Conservation (phyloP, 2,329 filamentous ascomycete species). For the Alternaria alternata region DNA sequence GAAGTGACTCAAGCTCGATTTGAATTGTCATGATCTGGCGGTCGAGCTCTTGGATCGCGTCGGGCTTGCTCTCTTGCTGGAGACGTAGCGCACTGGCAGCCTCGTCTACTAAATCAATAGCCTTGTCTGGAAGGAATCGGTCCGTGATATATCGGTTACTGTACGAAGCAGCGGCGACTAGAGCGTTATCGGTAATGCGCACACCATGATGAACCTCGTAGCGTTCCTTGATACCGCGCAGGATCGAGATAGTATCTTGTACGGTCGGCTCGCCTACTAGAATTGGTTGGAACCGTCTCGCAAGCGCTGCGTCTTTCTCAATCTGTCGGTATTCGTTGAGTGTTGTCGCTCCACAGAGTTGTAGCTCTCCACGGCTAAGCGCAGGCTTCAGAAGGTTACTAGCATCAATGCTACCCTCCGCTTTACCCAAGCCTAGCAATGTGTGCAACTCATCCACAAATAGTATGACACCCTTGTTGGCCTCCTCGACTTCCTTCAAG, state of each 20-base stretch:
- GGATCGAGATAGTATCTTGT: constrained; percentile 91
- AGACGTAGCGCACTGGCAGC: constrained; percentile 88
- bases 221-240: constrained; percentile 95
- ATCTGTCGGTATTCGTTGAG: constrained; percentile 91
- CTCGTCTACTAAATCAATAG: constrained; percentile 96
- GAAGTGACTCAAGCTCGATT: constrained; percentile 91
- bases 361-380: constrained; percentile 88
- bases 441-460: constrained; percentile 97
- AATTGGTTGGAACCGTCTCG: constrained; percentile 92
- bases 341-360: constrained; percentile 95
- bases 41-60: constrained; percentile 90
- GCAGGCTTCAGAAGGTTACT: constrained; percentile 95
- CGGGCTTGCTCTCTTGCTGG: constrained; percentile 96
- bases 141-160: constrained; percentile 98
- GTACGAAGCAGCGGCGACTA: constrained; percentile 90
- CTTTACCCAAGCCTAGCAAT: constrained; percentile 89
- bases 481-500: constrained; percentile 87
- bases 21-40: constrained; percentile 97
- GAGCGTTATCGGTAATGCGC: constrained; percentile 87
- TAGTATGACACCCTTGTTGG: constrained; percentile 87
- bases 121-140: constrained; percentile 94
- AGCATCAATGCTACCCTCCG: constrained; percentile 95
- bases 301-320: constrained; percentile 94
- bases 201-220: constrained; percentile 98
- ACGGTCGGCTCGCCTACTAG: constrained; percentile 91